Percentiles rank a stretch among this genome's conserved stretches.
phyloP scores from a whole-genome alignment of 305 asterid species.

The Nicotiana rustica region DNA sequence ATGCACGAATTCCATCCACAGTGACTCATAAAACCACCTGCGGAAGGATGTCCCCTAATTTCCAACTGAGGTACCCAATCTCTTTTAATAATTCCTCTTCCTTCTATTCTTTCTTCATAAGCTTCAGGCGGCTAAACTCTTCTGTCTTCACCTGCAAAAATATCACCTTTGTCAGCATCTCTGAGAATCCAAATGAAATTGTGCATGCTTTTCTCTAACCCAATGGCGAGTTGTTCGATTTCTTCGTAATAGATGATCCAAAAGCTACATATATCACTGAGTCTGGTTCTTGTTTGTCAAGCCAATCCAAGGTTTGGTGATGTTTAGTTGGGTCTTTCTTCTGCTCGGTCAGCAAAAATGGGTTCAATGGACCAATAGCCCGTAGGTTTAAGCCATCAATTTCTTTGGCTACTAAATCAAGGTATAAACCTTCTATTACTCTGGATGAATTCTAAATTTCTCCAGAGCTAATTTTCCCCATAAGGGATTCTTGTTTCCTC shows the following conservation, averaged over 20 bases:
- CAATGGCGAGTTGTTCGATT: conserved; percentile 59
- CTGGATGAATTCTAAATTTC: conserved; percentile 47
- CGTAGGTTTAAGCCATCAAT: conserved; percentile 34
- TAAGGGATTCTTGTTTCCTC: conserved; percentile 20
- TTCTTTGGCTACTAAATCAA: conserved; percentile 38
- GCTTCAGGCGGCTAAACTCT: conserved; percentile 46
- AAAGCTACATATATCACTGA: conserved; percentile 64
- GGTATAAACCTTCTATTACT: conserved; percentile 46
- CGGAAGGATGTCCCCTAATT: conserved; percentile 58
- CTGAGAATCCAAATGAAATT: conserved; percentile 71
- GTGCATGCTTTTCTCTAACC: conserved; percentile 55
- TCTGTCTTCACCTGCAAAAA: conserved; percentile 25
- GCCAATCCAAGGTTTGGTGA: conserved; percentile 57
- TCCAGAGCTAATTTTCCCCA: conserved; percentile 40
- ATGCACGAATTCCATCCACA: conserved; percentile 90
- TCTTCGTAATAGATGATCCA: conserved; percentile 61
- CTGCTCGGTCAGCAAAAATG: background rate
- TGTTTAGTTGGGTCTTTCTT: background rate
- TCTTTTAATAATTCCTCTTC: conserved; percentile 57
- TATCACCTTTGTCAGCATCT: conserved; percentile 61
- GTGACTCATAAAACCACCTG: conserved; percentile 78
- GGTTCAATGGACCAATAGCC: conserved; percentile 62
- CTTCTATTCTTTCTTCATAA: conserved; percentile 56
- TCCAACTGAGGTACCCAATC: conserved; percentile 83
- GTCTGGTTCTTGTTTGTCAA: conserved; percentile 45